These are phyloP conservation scores for Starmerella sirachaensis DNA, from an alignment of 805 yeast genomes.

Conservation along the genomic window DNA sequence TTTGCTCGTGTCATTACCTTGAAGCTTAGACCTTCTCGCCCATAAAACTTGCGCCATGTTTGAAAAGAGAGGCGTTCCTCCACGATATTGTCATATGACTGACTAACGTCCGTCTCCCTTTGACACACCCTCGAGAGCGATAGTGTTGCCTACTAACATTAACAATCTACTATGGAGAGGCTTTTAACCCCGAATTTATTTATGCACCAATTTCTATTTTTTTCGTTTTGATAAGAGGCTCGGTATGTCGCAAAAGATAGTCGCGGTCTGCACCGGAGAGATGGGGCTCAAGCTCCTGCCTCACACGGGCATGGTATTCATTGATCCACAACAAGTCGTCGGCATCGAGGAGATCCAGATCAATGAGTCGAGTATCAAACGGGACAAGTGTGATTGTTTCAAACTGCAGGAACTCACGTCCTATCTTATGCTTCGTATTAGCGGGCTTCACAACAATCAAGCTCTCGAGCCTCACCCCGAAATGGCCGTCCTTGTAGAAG, in stretches of 20 bases:
- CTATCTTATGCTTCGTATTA: conserved; percentile 35
- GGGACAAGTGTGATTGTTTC: conserved; percentile 81
- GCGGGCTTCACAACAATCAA: conserved; percentile 48
- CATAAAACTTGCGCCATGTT: no score
- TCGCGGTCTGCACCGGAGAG: conserved; percentile 46
- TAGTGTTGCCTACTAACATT: no score
- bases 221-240: conserved; percentile 1
- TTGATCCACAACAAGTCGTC: conserved; percentile 64
- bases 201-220: no score
- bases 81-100: no score
- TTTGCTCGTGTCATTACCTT: no score
- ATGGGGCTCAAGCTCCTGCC: conserved; percentile 39
- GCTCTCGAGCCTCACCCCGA: conserved; percentile 82
- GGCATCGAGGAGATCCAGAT: conserved; percentile 39
- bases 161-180: no score
- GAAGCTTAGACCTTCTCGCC: no score
- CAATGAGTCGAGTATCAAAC: conserved; percentile 65
- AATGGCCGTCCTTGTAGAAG: conserved; percentile 76
- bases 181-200: no score
- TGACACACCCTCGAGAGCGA: no score
- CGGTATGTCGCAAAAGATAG: conserved; percentile 41
- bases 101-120: no score
- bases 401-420: conserved; percentile 49
- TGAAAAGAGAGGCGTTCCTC: no score
- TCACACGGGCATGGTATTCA: conserved; percentile 47